Evolutionary conservation across 768 basidiomycete genomes (phyloP).

Genomic region (Albatrellus ellisii): DNA sequence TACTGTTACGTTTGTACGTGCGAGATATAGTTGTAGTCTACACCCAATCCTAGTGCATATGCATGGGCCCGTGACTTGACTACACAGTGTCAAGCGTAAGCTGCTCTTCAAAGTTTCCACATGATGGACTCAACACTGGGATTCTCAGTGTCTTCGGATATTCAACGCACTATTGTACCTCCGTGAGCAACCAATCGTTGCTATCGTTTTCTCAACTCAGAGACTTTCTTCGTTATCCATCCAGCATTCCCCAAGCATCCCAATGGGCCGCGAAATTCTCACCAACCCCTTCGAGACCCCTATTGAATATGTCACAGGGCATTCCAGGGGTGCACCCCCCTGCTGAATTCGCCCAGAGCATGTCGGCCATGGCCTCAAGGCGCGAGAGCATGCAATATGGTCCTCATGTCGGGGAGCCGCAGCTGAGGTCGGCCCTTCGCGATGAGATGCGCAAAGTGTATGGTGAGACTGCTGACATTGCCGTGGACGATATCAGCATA

Average conservation of each 20-base stretch:
- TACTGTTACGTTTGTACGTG: too few relatives aligned
- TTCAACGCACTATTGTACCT: too few relatives aligned
- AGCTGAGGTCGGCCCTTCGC: constrained; percentile 36
- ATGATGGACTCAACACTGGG: too few relatives aligned
- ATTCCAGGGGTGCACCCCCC: constrained; percentile 53
- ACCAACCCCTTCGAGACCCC: constrained; percentile 27
- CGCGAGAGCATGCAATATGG: constrained; percentile 26
- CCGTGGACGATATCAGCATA: constrained; percentile 44
- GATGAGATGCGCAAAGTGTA: constrained; percentile 53
- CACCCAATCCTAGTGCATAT: too few relatives aligned
- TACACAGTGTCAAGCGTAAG: too few relatives aligned
- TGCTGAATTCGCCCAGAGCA: constrained; percentile 24
- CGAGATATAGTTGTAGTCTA: too few relatives aligned
- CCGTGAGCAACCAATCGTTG: too few relatives aligned
- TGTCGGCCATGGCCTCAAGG: not conserved
- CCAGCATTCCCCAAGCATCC: constrained; percentile 44
- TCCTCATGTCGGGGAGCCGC: constrained; percentile 41
- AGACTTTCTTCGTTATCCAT: too few relatives aligned
- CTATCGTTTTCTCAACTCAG: too few relatives aligned
- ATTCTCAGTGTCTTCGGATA: too few relatives aligned
- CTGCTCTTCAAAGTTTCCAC: too few relatives aligned
- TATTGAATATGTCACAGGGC: constrained; percentile 70
- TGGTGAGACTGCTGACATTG: constrained; percentile 33
- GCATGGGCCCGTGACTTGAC: too few relatives aligned
- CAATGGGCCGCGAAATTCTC: constrained; percentile 38